phyloP scores from a whole-genome alignment of 2,329 filamentous ascomycete genomes.

The Exophiala lecanii-corni region DNA sequence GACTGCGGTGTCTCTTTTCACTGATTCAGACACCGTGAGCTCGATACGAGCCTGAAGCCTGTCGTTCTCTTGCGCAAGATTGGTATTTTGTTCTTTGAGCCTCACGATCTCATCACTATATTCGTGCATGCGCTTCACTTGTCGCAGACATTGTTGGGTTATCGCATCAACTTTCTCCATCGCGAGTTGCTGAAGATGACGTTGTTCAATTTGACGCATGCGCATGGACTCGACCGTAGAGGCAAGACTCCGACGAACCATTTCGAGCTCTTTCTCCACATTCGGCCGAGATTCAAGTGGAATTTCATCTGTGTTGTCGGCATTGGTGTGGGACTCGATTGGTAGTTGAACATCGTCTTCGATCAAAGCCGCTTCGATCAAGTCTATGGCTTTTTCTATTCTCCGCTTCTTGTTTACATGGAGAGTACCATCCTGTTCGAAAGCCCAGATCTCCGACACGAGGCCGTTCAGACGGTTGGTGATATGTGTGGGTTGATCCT shows the following conservation, averaged over 20 bases:
- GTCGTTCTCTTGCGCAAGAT: constrained; percentile 17
- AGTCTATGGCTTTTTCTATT: constrained; percentile 11
- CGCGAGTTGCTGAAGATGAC: constrained; percentile 24
- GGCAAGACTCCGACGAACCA: constrained; percentile 14
- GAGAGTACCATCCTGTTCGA: constrained; percentile 20
- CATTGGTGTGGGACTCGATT: constrained; percentile 7
- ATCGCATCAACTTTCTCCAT: constrained; percentile 25
- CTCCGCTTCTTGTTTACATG: constrained; percentile 11
- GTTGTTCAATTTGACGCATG: constrained; percentile 26
- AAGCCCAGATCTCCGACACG: constrained; percentile 20
- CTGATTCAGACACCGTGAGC: constrained; percentile 14
- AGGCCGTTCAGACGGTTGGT: constrained; percentile 20
- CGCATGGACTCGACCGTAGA: constrained; percentile 25
- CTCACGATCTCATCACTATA: constrained; percentile 17
- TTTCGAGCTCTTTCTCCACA: constrained; percentile 10
- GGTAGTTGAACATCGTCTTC: constrained; percentile 13
- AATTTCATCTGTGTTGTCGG: constrained; percentile 1
- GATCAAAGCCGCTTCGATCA: constrained; percentile 13
- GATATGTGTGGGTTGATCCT: constrained; percentile 5
- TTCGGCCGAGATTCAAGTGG: neutral
- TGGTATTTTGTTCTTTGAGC: constrained; percentile 18
- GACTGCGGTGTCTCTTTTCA: constrained; percentile 23
- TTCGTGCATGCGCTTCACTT: constrained; percentile 19
- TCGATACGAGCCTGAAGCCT: constrained; percentile 12
- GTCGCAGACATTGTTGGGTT: constrained; percentile 22